These are phyloP conservation scores for Debaryomycetaceae sp. DNA, from an alignment of 1,139 yeast species.

Conservation along the genomic window DNA sequence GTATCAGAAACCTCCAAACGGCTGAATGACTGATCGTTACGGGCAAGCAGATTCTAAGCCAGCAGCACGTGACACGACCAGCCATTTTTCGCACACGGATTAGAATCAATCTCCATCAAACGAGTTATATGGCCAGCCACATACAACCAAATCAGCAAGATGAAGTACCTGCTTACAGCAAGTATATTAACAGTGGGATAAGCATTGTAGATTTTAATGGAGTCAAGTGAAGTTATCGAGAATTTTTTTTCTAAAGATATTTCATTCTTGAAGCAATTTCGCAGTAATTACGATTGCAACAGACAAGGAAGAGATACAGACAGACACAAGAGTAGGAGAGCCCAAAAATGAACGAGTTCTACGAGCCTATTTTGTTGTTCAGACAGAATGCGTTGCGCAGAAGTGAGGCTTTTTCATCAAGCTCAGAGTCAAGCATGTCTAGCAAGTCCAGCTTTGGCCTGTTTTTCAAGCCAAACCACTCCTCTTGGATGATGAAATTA, in stretches of 20 bases:
- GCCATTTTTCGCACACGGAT: slow-evolving; percentile 4
- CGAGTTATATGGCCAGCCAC: neutral
- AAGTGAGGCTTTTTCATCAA: neutral
- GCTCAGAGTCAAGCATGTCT: slow-evolving; percentile 10
- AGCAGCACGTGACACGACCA: slow-evolving; percentile 6
- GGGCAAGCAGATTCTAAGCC: too few relatives aligned
- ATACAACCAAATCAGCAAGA: neutral
- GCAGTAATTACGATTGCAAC: neutral
- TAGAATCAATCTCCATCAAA: neutral
- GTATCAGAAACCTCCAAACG: too few relatives aligned
- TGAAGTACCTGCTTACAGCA: too few relatives aligned
- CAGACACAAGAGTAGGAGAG: neutral
- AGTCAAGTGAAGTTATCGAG: too few relatives aligned
- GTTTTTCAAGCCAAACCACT: slow-evolving; percentile 4
- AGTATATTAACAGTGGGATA: too few relatives aligned
- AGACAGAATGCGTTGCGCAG: slow-evolving; percentile 43
- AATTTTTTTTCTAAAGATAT: neutral
- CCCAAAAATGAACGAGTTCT: slow-evolving; percentile 30
- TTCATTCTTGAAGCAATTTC: neutral
- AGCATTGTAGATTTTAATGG: neutral
- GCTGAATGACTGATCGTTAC: too few relatives aligned
- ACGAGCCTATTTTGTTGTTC: slow-evolving; percentile 44
- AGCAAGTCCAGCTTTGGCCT: slow-evolving; percentile 19
- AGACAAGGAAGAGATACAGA: neutral
- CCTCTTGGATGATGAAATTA: slow-evolving; percentile 25